Evolutionary conservation across 148 eudicot species (phyloP).

Genomic region (Arctostaphylos glauca): DNA sequence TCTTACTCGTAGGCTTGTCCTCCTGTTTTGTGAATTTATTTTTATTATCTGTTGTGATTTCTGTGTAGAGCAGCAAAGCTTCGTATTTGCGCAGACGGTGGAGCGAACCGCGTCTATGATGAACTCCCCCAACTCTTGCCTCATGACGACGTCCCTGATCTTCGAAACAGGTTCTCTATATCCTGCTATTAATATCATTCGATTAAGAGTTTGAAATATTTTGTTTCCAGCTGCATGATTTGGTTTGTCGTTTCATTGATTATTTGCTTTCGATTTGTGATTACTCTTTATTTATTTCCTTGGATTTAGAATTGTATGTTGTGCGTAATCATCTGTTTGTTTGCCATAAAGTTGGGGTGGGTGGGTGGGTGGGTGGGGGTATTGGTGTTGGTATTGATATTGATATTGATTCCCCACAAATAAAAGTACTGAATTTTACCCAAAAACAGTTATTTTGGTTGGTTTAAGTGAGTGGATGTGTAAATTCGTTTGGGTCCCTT

Average conservation of each 20-base stretch:
- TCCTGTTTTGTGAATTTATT: neutral
- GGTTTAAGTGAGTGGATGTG: neutral
- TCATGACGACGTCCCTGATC: constrained; percentile 32
- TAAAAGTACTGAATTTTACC: neutral
- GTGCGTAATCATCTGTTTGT: neutral
- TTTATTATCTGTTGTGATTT: constrained; percentile 12
- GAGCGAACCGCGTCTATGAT: constrained; percentile 80
- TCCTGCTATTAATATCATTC: neutral
- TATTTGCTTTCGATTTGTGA: neutral
- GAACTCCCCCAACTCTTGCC: constrained; percentile 68
- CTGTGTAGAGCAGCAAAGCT: constrained; percentile 61
- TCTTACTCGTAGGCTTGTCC: neutral
- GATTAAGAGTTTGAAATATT: neutral
- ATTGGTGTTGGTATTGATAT: no score
- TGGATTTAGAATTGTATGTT: no score
- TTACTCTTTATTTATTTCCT: neutral
- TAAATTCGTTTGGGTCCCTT: neutral
- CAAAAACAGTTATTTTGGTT: neutral
- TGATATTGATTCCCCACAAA: neutral
- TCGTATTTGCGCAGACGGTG: constrained; percentile 88
- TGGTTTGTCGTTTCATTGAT: neutral
- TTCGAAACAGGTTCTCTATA: constrained; percentile 53
- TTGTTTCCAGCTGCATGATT: neutral
- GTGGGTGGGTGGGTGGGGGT: no score
- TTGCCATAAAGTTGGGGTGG: neutral